These are phyloP conservation scores for Cunninghamia lanceolata DNA, from an alignment of 75 land plant species.

Conservation along the genomic window DNA sequence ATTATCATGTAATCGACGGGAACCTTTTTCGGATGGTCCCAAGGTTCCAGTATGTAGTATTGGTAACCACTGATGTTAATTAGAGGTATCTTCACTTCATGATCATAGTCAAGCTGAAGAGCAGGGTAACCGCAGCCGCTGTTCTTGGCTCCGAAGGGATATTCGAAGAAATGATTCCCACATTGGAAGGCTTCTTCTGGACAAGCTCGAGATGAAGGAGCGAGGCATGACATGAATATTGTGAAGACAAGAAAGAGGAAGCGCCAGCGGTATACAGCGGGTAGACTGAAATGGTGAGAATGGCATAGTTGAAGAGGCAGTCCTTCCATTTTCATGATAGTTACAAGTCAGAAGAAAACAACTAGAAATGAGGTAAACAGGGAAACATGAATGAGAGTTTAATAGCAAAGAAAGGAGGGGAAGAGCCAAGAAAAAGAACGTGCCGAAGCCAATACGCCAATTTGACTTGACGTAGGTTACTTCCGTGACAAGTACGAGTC, in stretches of 20 bases:
- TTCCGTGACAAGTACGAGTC: no score
- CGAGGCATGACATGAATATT: no score
- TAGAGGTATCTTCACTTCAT: not conserved
- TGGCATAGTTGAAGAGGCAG: not conserved
- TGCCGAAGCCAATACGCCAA: not conserved
- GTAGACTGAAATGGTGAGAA: not conserved
- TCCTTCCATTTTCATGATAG: no score
- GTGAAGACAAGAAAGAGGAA: not conserved
- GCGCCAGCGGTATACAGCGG: no score
- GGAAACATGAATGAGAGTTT: not conserved
- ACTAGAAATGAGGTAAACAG: no score
- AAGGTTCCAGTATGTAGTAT: not conserved
- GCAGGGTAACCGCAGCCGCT: not conserved
- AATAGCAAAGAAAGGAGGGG: not conserved
- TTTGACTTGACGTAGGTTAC: not conserved
- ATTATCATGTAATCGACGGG: not conserved
- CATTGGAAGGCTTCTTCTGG: no score
- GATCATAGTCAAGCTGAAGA: not conserved
- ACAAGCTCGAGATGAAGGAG: no score
- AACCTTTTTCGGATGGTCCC: not conserved
- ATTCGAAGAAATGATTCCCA: not conserved
- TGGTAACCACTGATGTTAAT: not conserved
- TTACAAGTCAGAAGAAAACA: no score
- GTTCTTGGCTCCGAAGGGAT: not conserved
- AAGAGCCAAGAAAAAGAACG: not conserved